Evolutionary conservation across 805 yeast species (phyloP).

Genomic region (Candida patagonica): DNA sequence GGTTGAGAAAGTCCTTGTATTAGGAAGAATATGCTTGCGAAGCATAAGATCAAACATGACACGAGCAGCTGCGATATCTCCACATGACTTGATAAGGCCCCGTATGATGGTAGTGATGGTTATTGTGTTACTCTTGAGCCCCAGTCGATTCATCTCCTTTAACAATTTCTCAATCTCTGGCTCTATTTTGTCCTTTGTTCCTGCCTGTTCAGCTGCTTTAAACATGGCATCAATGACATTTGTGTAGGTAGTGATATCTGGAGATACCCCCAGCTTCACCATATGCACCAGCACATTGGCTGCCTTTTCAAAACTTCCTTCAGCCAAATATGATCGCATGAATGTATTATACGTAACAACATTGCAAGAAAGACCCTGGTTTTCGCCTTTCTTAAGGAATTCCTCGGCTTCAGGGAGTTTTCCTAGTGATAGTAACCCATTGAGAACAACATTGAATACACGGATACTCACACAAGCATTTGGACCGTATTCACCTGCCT

Average conservation of each 20-base stretch:
- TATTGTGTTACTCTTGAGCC: slow-evolving; percentile 34
- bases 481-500: slow-evolving; percentile 23
- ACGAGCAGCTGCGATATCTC: slow-evolving; percentile 44
- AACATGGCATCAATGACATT: slow-evolving; percentile 46
- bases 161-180: slow-evolving; percentile 31
- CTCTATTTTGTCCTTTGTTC: background rate
- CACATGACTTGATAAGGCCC: slow-evolving; percentile 41
- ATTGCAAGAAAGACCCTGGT: slow-evolving; percentile 35
- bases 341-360: slow-evolving; percentile 45
- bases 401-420: slow-evolving; percentile 38
- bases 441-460: slow-evolving; percentile 37
- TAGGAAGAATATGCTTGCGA: slow-evolving; percentile 22
- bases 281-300: slow-evolving; percentile 41
- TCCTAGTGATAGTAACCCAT: slow-evolving; percentile 35
- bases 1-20: slow-evolving; percentile 23
- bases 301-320: slow-evolving; percentile 36
- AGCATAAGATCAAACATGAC: slow-evolving; percentile 36
- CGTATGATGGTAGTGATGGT: slow-evolving; percentile 46
- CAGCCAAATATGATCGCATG: slow-evolving; percentile 34
- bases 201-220: slow-evolving; percentile 28
- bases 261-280: slow-evolving; percentile 34
- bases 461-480: slow-evolving; percentile 29
- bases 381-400: slow-evolving; percentile 28
- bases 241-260: slow-evolving; percentile 58
- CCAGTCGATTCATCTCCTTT: slow-evolving; percentile 32